A percentile compares a stretch with the other conserved stretches of the same genome.
Conservation (phyloP, 768 basidiomycete genomes). For the Russula brevipes region DNA sequence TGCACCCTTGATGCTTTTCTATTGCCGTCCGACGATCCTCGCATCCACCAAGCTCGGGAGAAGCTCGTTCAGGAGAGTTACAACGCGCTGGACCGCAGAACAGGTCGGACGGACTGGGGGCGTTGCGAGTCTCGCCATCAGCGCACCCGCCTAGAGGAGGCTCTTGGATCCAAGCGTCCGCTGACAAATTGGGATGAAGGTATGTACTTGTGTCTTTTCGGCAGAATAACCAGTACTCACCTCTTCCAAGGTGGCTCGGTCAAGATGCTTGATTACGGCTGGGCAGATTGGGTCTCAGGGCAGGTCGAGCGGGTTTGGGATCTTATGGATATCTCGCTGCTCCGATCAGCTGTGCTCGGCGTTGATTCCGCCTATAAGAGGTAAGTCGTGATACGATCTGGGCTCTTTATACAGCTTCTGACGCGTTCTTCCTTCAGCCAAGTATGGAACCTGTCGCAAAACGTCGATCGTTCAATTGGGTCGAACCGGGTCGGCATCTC, state of each 20-base stretch:
- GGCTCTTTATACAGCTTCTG: not conserved
- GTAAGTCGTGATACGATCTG: constrained; percentile 39
- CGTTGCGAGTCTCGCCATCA: constrained; percentile 92
- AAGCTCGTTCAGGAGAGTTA: constrained; percentile 70
- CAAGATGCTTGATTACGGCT: constrained; percentile 82
- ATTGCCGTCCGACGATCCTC: constrained; percentile 85
- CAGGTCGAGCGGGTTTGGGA: constrained; percentile 97
- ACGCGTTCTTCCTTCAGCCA: constrained; percentile 40
- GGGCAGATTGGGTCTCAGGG: constrained; percentile 89
- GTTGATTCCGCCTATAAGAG: constrained; percentile 87
- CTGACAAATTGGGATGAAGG: constrained; percentile 94
- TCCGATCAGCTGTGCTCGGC: constrained; percentile 75
- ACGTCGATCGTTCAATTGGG: constrained; percentile 87
- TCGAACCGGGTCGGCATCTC: constrained; percentile 78
- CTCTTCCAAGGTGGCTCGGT: constrained; percentile 61
- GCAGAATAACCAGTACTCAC: not conserved
- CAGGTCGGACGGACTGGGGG: constrained; percentile 83
- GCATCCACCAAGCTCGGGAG: constrained; percentile 84
- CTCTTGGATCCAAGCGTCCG: constrained; percentile 75
- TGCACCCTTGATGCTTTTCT: constrained; percentile 88
- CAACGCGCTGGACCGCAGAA: constrained; percentile 57
- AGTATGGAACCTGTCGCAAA: constrained; percentile 96
- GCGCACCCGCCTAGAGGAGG: constrained; percentile 77
- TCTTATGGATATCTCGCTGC: constrained; percentile 83
- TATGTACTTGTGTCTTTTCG: constrained; percentile 30